Evolutionary conservation across 2,329 filamentous ascomycete genomes (phyloP).

Genomic region (Aureobasidium sp.): DNA sequence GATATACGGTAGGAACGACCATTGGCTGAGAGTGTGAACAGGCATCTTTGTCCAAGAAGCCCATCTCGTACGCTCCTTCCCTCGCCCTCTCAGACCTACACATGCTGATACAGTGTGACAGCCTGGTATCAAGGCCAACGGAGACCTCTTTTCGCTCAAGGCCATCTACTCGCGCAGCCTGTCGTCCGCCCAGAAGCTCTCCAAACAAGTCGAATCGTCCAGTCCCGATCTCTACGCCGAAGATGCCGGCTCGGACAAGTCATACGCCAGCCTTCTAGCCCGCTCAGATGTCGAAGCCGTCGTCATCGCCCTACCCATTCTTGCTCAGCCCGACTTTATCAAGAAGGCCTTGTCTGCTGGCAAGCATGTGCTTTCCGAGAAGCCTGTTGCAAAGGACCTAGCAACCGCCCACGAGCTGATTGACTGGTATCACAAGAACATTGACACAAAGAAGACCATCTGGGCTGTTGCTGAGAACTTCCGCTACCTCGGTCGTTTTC

Average conservation of each 20-base stretch:
- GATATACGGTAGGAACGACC: not conserved
- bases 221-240: constrained; percentile 53
- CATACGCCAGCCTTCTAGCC: constrained; percentile 36
- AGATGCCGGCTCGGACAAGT: constrained; percentile 41
- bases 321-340: constrained; percentile 41
- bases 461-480: constrained; percentile 68
- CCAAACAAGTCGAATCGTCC: constrained; percentile 29
- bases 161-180: constrained; percentile 60
- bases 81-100: not conserved
- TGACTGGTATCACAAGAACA: constrained; percentile 39
- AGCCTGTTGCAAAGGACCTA: constrained; percentile 50
- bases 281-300: constrained; percentile 43
- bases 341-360: constrained; percentile 41
- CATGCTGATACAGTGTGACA: constrained; percentile 20
- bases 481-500: constrained; percentile 53
- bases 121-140: constrained; percentile 53
- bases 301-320: constrained; percentile 45
- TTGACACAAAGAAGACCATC: constrained; percentile 33
- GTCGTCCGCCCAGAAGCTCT: constrained; percentile 46
- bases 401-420: constrained; percentile 44
- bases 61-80: constrained; percentile 42
- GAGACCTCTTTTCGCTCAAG: constrained; percentile 47
- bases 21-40: constrained; percentile 12
- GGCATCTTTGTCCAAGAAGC: constrained; percentile 55
- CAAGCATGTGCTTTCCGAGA: constrained; percentile 52